These are phyloP conservation scores for Microsporum ferrugineum DNA, from an alignment of 2,329 filamentous ascomycete genomes.

Conservation along the genomic window DNA sequence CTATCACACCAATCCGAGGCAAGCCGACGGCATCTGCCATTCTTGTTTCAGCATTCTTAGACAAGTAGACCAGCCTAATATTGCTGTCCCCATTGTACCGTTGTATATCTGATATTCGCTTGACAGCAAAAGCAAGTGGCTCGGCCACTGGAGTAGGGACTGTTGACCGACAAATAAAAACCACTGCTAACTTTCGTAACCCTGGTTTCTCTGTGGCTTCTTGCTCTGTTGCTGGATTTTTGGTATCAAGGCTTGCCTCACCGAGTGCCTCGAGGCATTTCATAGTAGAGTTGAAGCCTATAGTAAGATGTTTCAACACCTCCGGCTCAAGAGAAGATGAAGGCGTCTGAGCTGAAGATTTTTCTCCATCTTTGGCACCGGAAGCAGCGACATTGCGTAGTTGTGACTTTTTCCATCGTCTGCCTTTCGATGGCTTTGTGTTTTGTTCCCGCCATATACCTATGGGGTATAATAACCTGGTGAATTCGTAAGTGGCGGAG, in stretches of 20 bases:
- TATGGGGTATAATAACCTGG: slow-evolving; percentile 9
- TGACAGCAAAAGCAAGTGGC: slow-evolving; percentile 18
- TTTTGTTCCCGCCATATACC: slow-evolving; percentile 5
- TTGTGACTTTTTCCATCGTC: slow-evolving; percentile 6
- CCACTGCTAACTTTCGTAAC: slow-evolving; percentile 9
- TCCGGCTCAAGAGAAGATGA: background rate
- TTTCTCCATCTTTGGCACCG: background rate
- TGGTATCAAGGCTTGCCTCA: background rate
- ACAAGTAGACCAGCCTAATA: slow-evolving; percentile 26
- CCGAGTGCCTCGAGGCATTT: slow-evolving; percentile 3
- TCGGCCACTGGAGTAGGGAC: slow-evolving; percentile 15
- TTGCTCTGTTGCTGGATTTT: background rate
- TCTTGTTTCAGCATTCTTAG: slow-evolving; percentile 9
- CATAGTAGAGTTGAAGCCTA: slow-evolving; percentile 10
- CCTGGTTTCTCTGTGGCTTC: background rate
- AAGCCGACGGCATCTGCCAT: slow-evolving; percentile 6
- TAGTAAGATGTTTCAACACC: slow-evolving; percentile 4
- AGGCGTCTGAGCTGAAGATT: background rate
- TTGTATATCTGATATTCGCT: slow-evolving; percentile 12
- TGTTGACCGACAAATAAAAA: slow-evolving; percentile 17
- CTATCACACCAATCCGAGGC: slow-evolving; percentile 7
- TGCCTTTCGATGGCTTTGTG: slow-evolving; percentile 5
- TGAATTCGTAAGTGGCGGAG: background rate
- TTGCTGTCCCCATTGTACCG: slow-evolving; percentile 9
- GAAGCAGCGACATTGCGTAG: background rate